phyloP scores from a whole-genome alignment of 2,329 filamentous ascomycete species.

The Pseudocercospora crystallina region DNA sequence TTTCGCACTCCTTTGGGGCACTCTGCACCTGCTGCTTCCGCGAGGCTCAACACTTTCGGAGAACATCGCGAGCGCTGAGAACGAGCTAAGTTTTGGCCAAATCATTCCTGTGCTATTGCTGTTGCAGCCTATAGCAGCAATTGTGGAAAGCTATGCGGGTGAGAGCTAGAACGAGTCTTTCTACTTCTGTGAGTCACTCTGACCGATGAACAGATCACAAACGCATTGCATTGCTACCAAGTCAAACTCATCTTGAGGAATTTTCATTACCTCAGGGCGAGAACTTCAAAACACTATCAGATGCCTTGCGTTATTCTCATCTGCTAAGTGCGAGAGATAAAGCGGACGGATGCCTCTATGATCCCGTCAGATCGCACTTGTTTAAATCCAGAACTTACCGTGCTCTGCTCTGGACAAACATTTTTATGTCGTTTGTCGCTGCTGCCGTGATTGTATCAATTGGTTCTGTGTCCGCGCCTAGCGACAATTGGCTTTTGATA shows the following conservation, averaged over 20 bases:
- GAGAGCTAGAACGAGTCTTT: not conserved
- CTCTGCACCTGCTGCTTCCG: slow-evolving; percentile 1
- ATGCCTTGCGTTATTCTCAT: not conserved
- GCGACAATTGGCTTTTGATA: no score
- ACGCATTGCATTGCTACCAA: no score
- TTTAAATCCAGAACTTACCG: not conserved
- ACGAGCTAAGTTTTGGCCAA: slow-evolving; percentile 2
- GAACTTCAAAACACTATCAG: no score
- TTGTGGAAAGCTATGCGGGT: slow-evolving; percentile 1
- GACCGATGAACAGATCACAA: no score
- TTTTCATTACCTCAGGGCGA: no score
- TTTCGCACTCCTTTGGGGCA: slow-evolving; percentile 6
- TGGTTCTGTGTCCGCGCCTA: no score
- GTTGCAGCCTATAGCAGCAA: slow-evolving; percentile 2
- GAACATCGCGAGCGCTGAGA: not conserved
- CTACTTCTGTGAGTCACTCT: no score
- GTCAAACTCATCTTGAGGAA: no score
- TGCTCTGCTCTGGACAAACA: not conserved
- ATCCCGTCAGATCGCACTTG: not conserved
- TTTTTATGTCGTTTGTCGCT: not conserved
- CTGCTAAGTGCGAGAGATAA: not conserved
- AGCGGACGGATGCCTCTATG: not conserved
- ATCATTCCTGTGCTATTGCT: slow-evolving; percentile 6
- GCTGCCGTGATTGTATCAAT: no score
- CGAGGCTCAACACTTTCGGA: no score